Conservation (phyloP, 495 filamentous ascomycete species). For the Cetradonia linearis region DNA sequence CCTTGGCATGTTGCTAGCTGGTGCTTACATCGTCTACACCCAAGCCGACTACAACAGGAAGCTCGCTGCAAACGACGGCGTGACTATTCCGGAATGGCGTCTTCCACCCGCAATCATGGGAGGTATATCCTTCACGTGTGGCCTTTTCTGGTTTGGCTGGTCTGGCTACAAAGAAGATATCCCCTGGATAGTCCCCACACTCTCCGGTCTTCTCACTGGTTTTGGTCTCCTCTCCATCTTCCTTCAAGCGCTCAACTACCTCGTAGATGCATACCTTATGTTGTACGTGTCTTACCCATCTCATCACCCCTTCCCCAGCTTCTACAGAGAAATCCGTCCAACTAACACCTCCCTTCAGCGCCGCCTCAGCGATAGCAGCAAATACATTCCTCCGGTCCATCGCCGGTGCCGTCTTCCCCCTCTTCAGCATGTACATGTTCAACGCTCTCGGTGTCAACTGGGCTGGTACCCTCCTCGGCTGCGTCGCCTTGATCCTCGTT, state of each 20-base stretch:
- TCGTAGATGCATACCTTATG: constrained; percentile 82
- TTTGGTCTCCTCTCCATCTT: constrained; percentile 70
- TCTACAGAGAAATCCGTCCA: neutral
- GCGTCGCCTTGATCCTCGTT: constrained; percentile 54
- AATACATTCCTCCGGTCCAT: constrained; percentile 81
- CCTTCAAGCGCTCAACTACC: constrained; percentile 74
- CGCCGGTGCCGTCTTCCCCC: constrained; percentile 66
- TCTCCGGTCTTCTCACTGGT: constrained; percentile 54
- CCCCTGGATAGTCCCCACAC: constrained; percentile 75
- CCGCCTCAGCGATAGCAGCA: constrained; percentile 77
- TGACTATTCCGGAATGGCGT: constrained; percentile 80
- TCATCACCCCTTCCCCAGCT: neutral
- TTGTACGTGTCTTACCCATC: constrained; percentile 46
- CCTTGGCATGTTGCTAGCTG: constrained; percentile 58
- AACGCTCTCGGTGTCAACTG: constrained; percentile 64
- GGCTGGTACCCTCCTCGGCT: constrained; percentile 68
- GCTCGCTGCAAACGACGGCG: constrained; percentile 57
- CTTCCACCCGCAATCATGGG: constrained; percentile 69
- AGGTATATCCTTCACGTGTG: constrained; percentile 59
- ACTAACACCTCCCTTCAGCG: constrained; percentile 33
- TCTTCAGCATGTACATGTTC: constrained; percentile 79
- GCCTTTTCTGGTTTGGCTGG: constrained; percentile 88
- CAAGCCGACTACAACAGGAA: constrained; percentile 56
- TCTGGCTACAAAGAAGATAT: constrained; percentile 52
- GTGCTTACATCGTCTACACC: constrained; percentile 50